These are phyloP conservation scores for Colletotrichum kahawae DNA, from an alignment of 2,329 filamentous ascomycete genomes.

Conservation along the genomic window DNA sequence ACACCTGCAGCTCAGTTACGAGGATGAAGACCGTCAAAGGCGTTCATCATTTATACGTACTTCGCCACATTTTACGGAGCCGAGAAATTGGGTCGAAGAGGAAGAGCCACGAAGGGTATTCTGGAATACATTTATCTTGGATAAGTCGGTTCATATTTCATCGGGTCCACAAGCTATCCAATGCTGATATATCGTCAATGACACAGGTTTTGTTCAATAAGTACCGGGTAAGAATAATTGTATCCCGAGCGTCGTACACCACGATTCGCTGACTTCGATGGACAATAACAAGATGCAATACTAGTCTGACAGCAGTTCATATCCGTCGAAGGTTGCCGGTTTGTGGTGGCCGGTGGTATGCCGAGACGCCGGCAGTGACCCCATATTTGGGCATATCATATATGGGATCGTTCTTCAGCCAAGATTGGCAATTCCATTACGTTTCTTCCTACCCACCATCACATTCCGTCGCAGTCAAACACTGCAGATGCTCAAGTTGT, in stretches of 20 bases:
- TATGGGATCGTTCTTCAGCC: slow-evolving; percentile 30
- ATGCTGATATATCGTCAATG: neutral
- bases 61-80: slow-evolving; percentile 10
- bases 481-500: neutral
- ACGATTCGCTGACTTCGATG: slow-evolving; percentile 23
- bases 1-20: no score
- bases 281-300: no score
- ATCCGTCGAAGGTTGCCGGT: no score
- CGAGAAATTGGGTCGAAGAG: slow-evolving; percentile 32
- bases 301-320: no score
- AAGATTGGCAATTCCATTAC: slow-evolving; percentile 41
- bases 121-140: slow-evolving; percentile 34
- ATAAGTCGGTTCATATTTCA: slow-evolving; percentile 31
- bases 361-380: slow-evolving; percentile 39
- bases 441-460: slow-evolving; percentile 33
- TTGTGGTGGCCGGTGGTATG: slow-evolving; percentile 36
- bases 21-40: no score
- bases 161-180: neutral
- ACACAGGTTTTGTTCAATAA: neutral
- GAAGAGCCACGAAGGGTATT: slow-evolving; percentile 33
- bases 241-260: neutral
- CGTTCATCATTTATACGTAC: no score
- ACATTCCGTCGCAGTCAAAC: slow-evolving; percentile 18
- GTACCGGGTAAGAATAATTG: neutral
- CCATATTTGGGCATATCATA: slow-evolving; percentile 47